phyloP scores from a whole-genome alignment of 2,329 filamentous ascomycete genomes.

The Emergomyces africanus region DNA sequence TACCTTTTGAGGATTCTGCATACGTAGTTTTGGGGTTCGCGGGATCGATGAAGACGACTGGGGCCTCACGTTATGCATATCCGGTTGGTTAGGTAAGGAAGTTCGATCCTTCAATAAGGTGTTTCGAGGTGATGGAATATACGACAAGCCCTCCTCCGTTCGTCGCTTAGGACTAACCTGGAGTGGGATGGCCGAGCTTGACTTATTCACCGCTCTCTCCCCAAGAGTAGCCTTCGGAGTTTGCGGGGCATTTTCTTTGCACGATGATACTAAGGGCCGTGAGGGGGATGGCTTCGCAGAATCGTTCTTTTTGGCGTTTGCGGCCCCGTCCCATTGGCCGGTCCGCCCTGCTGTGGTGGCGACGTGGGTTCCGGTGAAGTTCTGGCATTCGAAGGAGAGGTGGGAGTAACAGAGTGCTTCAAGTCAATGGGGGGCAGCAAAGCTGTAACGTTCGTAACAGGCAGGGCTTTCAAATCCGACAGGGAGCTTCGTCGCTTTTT shows the following conservation, averaged over 20 bases:
- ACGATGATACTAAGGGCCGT: constrained; percentile 20
- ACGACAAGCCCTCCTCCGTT: constrained; percentile 33
- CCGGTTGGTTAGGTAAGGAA: constrained; percentile 18
- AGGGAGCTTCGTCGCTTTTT: constrained; percentile 86
- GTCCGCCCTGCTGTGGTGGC: constrained; percentile 1
- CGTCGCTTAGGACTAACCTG: constrained; percentile 30
- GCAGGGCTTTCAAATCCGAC: constrained; percentile 65
- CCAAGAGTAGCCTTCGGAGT: constrained; percentile 21
- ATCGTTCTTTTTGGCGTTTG: constrained; percentile 5
- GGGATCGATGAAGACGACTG: constrained; percentile 53
- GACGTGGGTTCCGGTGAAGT: constrained; percentile 5
- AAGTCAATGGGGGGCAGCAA: constrained; percentile 20
- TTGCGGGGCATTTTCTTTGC: constrained; percentile 30
- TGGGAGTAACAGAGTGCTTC: constrained; percentile 27
- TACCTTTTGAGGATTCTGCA: constrained; percentile 51
- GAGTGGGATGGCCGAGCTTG: constrained; percentile 22
- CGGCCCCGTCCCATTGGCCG: not conserved
- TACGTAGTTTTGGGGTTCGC: constrained; percentile 55
- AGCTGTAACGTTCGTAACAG: constrained; percentile 41
- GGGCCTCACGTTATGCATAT: constrained; percentile 17
- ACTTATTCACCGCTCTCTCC: constrained; percentile 22
- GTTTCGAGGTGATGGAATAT: constrained; percentile 36
- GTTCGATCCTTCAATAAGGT: constrained; percentile 24
- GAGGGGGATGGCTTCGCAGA: constrained; percentile 12
- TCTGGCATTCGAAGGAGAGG: constrained; percentile 10